Conservation (phyloP, 1,284 basidiomycete species). For the Wolfiporia cocos region DNA sequence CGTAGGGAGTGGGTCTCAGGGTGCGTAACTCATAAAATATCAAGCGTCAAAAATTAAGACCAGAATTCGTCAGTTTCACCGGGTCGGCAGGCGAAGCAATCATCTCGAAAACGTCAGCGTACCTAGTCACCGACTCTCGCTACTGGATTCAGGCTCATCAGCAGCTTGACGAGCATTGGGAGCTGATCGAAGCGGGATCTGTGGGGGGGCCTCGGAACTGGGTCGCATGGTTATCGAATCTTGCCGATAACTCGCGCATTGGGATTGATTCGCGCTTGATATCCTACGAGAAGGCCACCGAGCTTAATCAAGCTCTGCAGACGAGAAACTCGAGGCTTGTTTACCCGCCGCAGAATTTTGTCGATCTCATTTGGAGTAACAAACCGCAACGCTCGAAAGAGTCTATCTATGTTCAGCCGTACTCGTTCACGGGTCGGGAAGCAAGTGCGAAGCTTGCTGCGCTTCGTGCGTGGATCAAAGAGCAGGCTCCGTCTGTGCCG, state of each 20-base stretch:
- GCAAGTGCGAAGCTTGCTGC: constrained; percentile 51
- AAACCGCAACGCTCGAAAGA: constrained; percentile 65
- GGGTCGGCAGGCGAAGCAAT: constrained; percentile 86
- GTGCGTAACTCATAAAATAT: constrained; percentile 45
- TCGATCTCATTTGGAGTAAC: constrained; percentile 81
- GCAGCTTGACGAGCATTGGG: constrained; percentile 79
- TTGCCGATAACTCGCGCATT: constrained; percentile 52
- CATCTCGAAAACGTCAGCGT: constrained; percentile 58
- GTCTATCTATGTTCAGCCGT: constrained; percentile 69
- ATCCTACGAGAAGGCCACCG: constrained; percentile 64
- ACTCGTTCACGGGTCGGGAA: constrained; percentile 66
- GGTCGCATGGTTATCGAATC: constrained; percentile 70
- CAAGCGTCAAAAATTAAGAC: not conserved
- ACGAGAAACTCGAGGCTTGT: constrained; percentile 53
- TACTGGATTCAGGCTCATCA: constrained; percentile 85
- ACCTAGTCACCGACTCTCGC: constrained; percentile 82
- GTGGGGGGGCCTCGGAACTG: constrained; percentile 61
- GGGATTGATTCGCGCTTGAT: constrained; percentile 90
- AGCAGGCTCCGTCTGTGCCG: constrained; percentile 53
- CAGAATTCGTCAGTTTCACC: constrained; percentile 52
- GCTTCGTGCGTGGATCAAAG: constrained; percentile 56
- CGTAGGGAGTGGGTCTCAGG: constrained; percentile 81
- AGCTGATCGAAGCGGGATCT: constrained; percentile 61
- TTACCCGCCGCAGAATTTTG: constrained; percentile 73
- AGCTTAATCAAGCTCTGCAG: constrained; percentile 51